Evolutionary conservation across 805 yeast species (phyloP).

Genomic region (Tetrapisispora pingtungensis): DNA sequence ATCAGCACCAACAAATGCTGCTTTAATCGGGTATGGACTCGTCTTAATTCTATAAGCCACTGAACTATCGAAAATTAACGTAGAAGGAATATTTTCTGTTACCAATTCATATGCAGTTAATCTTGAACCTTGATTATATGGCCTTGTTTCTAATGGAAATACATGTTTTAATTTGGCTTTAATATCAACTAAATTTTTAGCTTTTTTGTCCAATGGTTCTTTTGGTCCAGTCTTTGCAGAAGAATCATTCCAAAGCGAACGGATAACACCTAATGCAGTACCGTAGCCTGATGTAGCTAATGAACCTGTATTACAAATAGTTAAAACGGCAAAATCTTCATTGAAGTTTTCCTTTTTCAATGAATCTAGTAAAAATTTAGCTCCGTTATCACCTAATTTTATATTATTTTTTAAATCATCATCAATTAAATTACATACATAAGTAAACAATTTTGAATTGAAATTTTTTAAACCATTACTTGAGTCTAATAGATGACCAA

Average conservation of each 20-base stretch:
- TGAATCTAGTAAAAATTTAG: conserved; percentile 46
- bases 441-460: conserved; percentile 30
- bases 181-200: conserved; percentile 15
- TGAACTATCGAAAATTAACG: conserved; percentile 86
- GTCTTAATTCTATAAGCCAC: conserved; percentile 59
- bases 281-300: conserved; percentile 97
- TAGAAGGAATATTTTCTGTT: conserved; percentile 78
- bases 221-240: conserved; percentile 8
- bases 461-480: conserved; percentile 21
- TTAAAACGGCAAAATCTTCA: conserved; percentile 71
- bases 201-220: conserved; percentile 13
- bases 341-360: conserved; percentile 39
- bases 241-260: conserved; percentile 51
- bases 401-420: conserved; percentile 73
- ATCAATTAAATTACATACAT: conserved; percentile 48
- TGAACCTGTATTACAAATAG: conserved; percentile 95
- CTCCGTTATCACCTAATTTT: conserved; percentile 73
- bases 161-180: conserved; percentile 53
- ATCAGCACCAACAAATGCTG: conserved; percentile 91
- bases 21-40: conserved; percentile 56
- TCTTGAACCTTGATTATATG: conserved; percentile 93
- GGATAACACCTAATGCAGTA: conserved; percentile 86
- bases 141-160: conserved; percentile 88
- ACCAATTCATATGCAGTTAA: conserved; percentile 85
- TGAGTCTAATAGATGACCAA: conserved; percentile 25